phyloP scores from a whole-genome alignment of 768 basidiomycete genomes.

The Lentinus tigrinus region DNA sequence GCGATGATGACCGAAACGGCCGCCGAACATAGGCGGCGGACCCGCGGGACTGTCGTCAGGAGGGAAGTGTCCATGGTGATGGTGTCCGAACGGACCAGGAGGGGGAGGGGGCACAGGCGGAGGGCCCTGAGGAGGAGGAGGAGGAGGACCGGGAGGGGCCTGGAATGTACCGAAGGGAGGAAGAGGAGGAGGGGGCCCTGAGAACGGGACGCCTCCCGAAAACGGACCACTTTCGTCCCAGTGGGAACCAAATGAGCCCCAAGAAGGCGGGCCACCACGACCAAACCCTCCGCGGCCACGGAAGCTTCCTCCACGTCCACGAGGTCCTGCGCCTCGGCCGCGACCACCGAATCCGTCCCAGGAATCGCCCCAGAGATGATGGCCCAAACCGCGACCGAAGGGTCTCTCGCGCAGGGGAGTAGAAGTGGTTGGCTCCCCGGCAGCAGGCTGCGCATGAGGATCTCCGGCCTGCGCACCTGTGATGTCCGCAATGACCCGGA shows the following conservation, averaged over 20 bases:
- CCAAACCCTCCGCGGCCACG: conserved; percentile 4
- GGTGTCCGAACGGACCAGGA: conserved; percentile 4
- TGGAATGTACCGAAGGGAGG: conserved; percentile 1
- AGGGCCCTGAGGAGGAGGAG: conserved; percentile 7
- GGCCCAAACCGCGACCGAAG: too few relatives aligned
- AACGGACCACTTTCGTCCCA: conserved; percentile 2
- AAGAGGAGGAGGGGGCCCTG: conserved; percentile 14
- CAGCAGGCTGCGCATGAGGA: not conserved
- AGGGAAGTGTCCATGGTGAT: conserved; percentile 8
- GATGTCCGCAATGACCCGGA: conserved; percentile 49
- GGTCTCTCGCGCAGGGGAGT: conserved; percentile 16
- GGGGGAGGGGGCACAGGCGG: conserved; percentile 12
- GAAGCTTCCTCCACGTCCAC: conserved; percentile 12
- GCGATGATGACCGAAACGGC: too few relatives aligned
- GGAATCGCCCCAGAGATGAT: not conserved
- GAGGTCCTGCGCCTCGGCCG: conserved; percentile 8
- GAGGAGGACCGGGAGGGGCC: conserved; percentile 15
- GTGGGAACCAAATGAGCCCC: conserved; percentile 11
- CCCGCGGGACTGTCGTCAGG: not conserved
- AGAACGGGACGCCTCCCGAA: conserved; percentile 10
- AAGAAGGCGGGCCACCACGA: conserved; percentile 2
- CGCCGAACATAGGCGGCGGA: conserved; percentile 13
- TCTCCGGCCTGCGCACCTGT: conserved; percentile 6
- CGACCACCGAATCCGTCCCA: conserved; percentile 9
- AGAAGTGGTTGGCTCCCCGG: conserved; percentile 17